phyloP scores from a whole-genome alignment of 805 yeast genomes.

The Groenewaldozyma salmanticensis region DNA sequence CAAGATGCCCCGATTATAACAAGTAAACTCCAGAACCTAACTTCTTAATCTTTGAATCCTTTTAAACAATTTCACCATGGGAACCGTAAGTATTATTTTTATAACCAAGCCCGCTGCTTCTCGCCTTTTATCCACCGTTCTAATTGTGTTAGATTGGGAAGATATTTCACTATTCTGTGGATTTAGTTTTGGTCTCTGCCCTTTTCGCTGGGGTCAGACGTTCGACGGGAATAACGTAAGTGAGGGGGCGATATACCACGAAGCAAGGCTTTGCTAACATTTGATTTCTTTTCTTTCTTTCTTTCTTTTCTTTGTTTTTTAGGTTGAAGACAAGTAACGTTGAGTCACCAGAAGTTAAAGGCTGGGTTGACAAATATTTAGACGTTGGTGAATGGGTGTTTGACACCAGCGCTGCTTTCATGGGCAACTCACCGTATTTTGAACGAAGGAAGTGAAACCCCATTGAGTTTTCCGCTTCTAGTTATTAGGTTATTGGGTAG shows the following conservation, averaged over 20 bases:
- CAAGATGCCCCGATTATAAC: neutral
- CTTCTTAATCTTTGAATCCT: no score
- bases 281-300: no score
- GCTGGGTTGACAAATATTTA: constrained; percentile 50
- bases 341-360: constrained; percentile 37
- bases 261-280: neutral
- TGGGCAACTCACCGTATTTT: constrained; percentile 68
- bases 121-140: neutral
- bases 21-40: neutral
- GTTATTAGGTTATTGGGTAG: no score
- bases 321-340: constrained; percentile 39
- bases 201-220: constrained; percentile 79
- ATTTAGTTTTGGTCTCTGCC: constrained; percentile 68
- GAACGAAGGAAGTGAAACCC: constrained; percentile 22
- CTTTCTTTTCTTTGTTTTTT: neutral
- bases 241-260: constrained; percentile 5
- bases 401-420: constrained; percentile 59
- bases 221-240: constrained; percentile 60
- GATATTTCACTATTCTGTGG: constrained; percentile 63
- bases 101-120: neutral
- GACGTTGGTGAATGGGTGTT: constrained; percentile 77
- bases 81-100: constrained; percentile 11
- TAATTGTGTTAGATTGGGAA: constrained; percentile 41
- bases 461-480: neutral
- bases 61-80: constrained; percentile 11